Evolutionary conservation across 2,329 filamentous ascomycete genomes (phyloP), one percentile per base, ranked within the genome.

Genomic region (Coniosporium tulheliwenetii): DNA sequence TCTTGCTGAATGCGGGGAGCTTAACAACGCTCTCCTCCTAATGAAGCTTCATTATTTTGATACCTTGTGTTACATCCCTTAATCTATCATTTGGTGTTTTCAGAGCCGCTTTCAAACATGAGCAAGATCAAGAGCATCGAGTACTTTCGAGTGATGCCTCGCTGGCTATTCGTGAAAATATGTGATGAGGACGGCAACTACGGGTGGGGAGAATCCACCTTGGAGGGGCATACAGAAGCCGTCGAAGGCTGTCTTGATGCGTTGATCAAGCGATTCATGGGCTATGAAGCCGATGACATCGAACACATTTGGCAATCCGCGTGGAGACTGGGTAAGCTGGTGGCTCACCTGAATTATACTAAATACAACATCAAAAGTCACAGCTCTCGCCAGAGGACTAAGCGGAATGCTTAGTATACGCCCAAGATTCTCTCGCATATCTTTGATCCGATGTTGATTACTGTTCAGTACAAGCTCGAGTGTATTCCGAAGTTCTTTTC

Each of bases 251-350:
- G 77, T 42, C 60, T 85, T 1, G 73, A 82, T 53, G 77, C 76
- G 10, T 77, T 77, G 61, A 71, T 66, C 30, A 65, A 70, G 16
- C 64, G 76, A 34, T 75, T 79, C 39, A 58, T 71, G 2, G 80
- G 79, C 0, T 68, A 75, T 48, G 79, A 85, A 51, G 81, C 81
- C 30, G 75, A 84, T 52, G 75, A 85, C 38, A 86, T 87, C 47
- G 82, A 87, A 53, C 77, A 85, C 46, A 79, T 87, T 43, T 87
- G 83, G 83, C 81, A 85, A 54, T 69, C 71, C 47, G 73, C 74
- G 19, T 86, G 77, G 72, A 70, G 82, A 35, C 64, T 72, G 30
- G 43, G 42, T 47, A 30, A 7, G 42, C 30, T 26, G 19, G 4
- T 26, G 7, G 19, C 19, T 26, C 19, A 7, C 19, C 19, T 26